phyloP scores from a whole-genome alignment of 805 yeast genomes.

The Candida stauntonica region DNA sequence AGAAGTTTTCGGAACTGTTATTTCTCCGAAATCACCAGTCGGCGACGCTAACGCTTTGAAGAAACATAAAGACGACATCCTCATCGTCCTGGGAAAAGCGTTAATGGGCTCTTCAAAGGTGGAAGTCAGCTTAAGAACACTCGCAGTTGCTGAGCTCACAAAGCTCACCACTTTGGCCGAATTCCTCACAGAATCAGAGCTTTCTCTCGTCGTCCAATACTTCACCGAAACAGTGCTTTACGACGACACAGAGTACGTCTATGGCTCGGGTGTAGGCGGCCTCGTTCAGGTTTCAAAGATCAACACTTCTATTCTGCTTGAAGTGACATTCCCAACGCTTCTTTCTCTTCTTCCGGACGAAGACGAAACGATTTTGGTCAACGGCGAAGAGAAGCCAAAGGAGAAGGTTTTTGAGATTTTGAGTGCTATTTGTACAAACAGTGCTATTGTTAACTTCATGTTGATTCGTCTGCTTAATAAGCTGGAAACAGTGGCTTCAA shows the following conservation, averaged over 20 bases:
- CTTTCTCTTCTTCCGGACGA: conserved; percentile 48
- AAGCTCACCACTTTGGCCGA: conserved; percentile 46
- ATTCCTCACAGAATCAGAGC: conserved; percentile 51
- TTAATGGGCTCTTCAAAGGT: conserved; percentile 60
- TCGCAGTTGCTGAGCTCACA: conserved; percentile 61
- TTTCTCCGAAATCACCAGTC: conserved; percentile 5
- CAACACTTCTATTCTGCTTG: conserved; percentile 39
- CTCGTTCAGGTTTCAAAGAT: conserved; percentile 43
- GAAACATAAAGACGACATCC: conserved; percentile 53
- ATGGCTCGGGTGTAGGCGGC: conserved; percentile 50
- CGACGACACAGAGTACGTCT: conserved; percentile 47
- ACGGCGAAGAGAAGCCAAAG: conserved; percentile 24
- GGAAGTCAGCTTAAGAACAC: conserved; percentile 65
- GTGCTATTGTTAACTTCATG: conserved; percentile 34
- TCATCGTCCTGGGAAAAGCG: conserved; percentile 64
- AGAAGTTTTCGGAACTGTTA: conserved; percentile 37
- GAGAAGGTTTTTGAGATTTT: conserved; percentile 26
- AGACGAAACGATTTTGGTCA: conserved; percentile 25
- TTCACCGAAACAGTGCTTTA: conserved; percentile 57
- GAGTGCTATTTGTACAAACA: conserved; percentile 27
- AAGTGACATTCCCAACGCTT: conserved; percentile 47
- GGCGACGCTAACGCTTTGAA: conserved; percentile 10
- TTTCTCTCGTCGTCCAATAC: conserved; percentile 58
- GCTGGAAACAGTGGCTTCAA: conserved; percentile 20
- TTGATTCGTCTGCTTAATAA: conserved; percentile 34